A percentile compares a stretch with the other conserved stretches of the same genome.
These are phyloP conservation scores for Aspergillus nomiae DNA, from an alignment of 2,329 filamentous ascomycete species.

Conservation along the genomic window DNA sequence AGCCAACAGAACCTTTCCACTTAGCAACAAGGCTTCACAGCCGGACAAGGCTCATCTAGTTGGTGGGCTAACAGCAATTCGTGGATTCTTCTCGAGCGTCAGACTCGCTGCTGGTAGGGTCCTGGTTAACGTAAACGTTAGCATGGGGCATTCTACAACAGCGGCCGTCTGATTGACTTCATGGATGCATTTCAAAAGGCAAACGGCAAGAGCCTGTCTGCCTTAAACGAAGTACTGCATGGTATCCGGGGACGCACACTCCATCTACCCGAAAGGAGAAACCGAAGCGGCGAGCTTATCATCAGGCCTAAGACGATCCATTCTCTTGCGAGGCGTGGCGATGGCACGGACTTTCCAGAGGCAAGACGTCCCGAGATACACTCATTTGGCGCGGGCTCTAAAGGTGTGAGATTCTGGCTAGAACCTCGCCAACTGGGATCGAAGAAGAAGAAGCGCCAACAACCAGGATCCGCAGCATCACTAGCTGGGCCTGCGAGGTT, in stretches of 20 bases:
- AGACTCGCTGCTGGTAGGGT: background rate
- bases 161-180: background rate
- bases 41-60: background rate
- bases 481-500: constrained; percentile 11
- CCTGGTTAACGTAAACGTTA: background rate
- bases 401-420: constrained; percentile 6
- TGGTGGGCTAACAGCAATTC: background rate
- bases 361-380: background rate
- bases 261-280: background rate
- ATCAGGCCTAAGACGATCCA: background rate
- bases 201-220: background rate
- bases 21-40: background rate
- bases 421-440: background rate
- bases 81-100: background rate
- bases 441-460: background rate
- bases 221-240: background rate
- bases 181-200: background rate
- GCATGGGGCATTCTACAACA: background rate
- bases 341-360: background rate
- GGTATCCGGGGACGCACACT: background rate
- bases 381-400: constrained; percentile 3
- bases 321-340: constrained; percentile 1
- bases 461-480: background rate
- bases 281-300: background rate
- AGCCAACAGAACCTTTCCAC: background rate